A percentile compares a stretch with the other conserved stretches of the same genome.
phyloP scores from a whole-genome alignment of 2,329 filamentous ascomycete genomes.

The Diaporthe citriasiana region DNA sequence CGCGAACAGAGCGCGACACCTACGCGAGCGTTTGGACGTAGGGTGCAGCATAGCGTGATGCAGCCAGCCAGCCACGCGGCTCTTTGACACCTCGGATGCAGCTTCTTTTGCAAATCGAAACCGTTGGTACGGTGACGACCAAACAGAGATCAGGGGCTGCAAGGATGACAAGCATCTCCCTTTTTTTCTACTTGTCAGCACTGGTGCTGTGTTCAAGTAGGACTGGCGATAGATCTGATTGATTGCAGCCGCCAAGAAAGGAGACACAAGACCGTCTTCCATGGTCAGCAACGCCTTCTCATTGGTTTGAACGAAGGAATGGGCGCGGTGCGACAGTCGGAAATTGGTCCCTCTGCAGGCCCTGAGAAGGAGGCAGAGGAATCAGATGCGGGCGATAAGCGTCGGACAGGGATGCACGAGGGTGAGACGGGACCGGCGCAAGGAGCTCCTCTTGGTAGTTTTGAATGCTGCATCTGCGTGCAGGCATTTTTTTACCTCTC shows the following conservation, averaged over 20 bases:
- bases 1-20: slow-evolving; percentile 38
- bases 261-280: slow-evolving; percentile 28
- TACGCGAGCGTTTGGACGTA: slow-evolving; percentile 20
- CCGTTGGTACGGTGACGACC: neutral
- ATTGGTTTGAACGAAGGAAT: slow-evolving; percentile 34
- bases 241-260: slow-evolving; percentile 33
- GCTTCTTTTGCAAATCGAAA: slow-evolving; percentile 22
- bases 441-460: slow-evolving; percentile 34
- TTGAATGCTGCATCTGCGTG: slow-evolving; percentile 30
- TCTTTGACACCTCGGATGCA: slow-evolving; percentile 10
- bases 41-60: neutral
- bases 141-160: slow-evolving; percentile 7
- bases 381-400: slow-evolving; percentile 37
- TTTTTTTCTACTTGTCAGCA: slow-evolving; percentile 29
- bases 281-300: slow-evolving; percentile 32
- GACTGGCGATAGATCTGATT: slow-evolving; percentile 25
- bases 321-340: slow-evolving; percentile 16
- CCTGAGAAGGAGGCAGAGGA: slow-evolving; percentile 24
- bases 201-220: slow-evolving; percentile 4
- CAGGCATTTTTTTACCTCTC: neutral
- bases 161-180: neutral
- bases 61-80: slow-evolving; percentile 11
- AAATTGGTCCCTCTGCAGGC: slow-evolving; percentile 35
- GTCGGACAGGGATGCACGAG: slow-evolving; percentile 36
- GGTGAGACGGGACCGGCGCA: slow-evolving; percentile 41